Evolutionary conservation across 2,329 filamentous ascomycete species (phyloP), one percentile per base, ranked within the genome.

Genomic region (Alternaria sp.): DNA sequence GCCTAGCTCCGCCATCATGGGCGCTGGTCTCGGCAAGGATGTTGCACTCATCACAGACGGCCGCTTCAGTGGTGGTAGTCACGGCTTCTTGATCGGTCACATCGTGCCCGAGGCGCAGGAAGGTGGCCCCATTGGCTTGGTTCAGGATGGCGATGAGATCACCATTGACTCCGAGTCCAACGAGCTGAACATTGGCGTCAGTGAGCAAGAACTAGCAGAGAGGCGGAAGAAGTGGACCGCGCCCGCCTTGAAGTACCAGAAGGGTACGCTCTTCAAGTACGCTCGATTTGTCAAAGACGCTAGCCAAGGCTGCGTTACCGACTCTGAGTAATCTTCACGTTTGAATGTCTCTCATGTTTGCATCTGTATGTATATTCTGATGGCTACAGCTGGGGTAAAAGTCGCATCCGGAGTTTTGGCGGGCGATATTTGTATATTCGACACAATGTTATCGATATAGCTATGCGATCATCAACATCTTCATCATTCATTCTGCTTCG

Each of bases 71-170:
- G 93, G 93, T 61, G 93, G 92, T 56, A 91, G 88, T 65, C 92
- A 96, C 86, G 92, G 92, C 43, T 96, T 96, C 86, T 84, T 96
- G 71, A 95, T 96, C 73, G 92, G 92, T 2, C 92, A 96, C 81
- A 91, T 97, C 66, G 92, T 94, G 44, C 93, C 93, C 25, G 93
- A 97, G 82, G 93, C 93, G 9, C 90, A 92, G 76, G 92, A 92
- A 69, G 93, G 93, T 54, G 93, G 93, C 0, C 93, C 93, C 3
- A 96, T 97, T 66, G 93, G 88, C 14, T 85, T 97, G 11, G 91
- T 96, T n/a, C 80, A 87, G 71, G 90, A 97, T 70, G 93, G 93
- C 25, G 93, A 97, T 77, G 85, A 85, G 61, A 91, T 97, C 70
- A 88, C 89, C 53, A 96, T 97, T 64, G 92, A 97, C 74, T 92